phyloP scores from a whole-genome alignment of 345 rosid species.

The Gossypium sturtianum region DNA sequence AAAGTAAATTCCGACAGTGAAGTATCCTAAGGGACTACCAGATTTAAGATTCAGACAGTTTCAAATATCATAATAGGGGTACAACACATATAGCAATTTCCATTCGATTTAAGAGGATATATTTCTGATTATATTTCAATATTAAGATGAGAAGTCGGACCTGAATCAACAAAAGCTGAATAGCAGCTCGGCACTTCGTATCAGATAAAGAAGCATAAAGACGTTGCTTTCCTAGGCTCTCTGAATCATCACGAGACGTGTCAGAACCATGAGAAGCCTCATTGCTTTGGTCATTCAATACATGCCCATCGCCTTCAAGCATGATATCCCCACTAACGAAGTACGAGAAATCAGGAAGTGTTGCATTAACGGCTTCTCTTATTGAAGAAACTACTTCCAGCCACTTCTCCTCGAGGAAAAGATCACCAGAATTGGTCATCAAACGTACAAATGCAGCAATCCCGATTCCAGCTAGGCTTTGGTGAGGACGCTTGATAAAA shows the following conservation, averaged over 20 bases:
- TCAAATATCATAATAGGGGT: background rate
- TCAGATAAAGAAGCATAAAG: conserved; percentile 61
- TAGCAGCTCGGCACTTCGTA: conserved; percentile 95
- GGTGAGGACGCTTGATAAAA: conserved; percentile 96
- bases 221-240: conserved; percentile 38
- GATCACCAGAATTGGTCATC: conserved; percentile 87
- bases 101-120: background rate
- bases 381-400: conserved; percentile 77
- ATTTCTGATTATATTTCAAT: background rate
- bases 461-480: conserved; percentile 98
- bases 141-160: conserved; percentile 28
- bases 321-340: conserved; percentile 46
- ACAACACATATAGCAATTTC: background rate
- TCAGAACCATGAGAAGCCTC: conserved; percentile 42
- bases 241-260: conserved; percentile 39
- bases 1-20: background rate
- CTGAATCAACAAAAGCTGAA: conserved; percentile 94
- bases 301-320: conserved; percentile 25
- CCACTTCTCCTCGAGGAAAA: conserved; percentile 92
- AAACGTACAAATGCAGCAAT: conserved; percentile 95
- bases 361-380: conserved; percentile 77
- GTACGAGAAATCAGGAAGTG: conserved; percentile 78
- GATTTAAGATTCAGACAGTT: background rate
- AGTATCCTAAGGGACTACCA: background rate
- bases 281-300: conserved; percentile 24